These are phyloP conservation scores for Rhamnella rubrinervis DNA, from an alignment of 331 rosid species.

Conservation along the genomic window DNA sequence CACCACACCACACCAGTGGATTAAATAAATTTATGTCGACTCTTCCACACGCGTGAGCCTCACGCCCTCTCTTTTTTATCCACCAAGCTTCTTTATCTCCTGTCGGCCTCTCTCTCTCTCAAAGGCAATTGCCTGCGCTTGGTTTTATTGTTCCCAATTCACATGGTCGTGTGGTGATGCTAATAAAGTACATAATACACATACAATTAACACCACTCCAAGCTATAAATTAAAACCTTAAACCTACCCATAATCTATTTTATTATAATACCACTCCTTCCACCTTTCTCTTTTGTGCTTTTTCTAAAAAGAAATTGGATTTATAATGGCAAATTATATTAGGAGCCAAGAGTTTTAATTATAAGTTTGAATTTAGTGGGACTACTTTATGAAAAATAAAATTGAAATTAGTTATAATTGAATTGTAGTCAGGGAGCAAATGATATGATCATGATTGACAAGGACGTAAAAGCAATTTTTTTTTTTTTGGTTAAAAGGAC, in stretches of 20 bases:
- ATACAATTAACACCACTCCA: no score
- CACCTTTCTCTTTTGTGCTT: background rate
- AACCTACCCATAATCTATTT: background rate
- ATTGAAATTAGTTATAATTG: no score
- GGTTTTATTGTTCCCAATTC: background rate
- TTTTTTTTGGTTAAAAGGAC: no score
- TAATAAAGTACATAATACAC: background rate
- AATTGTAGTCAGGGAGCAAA: no score
- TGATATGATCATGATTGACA: no score
- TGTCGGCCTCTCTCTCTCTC: constrained; percentile 1
- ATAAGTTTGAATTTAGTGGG: no score
- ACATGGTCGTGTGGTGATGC: constrained; percentile 25
- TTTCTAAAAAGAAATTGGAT: background rate
- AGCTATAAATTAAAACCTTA: background rate
- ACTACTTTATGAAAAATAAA: no score
- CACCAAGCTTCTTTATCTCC: background rate
- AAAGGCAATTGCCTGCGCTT: no score
- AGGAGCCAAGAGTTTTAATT: no score
- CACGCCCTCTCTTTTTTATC: background rate
- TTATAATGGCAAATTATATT: no score
- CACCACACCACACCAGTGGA: background rate
- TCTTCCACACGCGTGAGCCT: constrained; percentile 7
- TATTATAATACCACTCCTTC: background rate
- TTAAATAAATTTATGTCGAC: constrained; percentile 3
- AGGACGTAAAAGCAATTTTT: no score